phyloP scores from a whole-genome alignment of 73 alveolate species.

The Paramecium sonneborni region DNA sequence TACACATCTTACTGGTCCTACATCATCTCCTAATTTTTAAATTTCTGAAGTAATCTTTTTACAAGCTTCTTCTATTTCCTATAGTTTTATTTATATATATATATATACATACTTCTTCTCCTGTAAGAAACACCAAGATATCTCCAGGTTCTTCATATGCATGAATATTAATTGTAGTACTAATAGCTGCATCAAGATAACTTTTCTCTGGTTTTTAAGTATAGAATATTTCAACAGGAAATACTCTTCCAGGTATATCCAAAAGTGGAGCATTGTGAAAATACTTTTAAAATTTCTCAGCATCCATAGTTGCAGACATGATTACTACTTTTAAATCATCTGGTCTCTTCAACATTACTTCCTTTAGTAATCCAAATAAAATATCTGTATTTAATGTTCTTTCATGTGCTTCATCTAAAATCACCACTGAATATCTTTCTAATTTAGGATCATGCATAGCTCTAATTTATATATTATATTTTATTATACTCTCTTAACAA shows the following conservation, averaged over 20 bases:
- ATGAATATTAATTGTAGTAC: slow-evolving; percentile 95
- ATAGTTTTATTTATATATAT: not conserved
- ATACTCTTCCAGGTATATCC: slow-evolving; percentile 98
- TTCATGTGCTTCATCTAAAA: slow-evolving; percentile 99
- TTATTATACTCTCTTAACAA: slow-evolving; percentile 70
- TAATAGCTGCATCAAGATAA: slow-evolving; percentile 96
- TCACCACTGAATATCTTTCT: slow-evolving; percentile 89
- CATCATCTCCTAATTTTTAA: slow-evolving; percentile 80
- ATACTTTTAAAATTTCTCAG: slow-evolving; percentile 96
- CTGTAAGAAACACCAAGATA: slow-evolving; percentile 97
- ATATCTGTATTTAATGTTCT: slow-evolving; percentile 99
- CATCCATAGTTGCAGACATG: slow-evolving; percentile 99
- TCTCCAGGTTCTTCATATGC: slow-evolving; percentile 98
- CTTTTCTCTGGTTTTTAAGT: slow-evolving; percentile 96
- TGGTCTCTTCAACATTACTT: slow-evolving; percentile 89
- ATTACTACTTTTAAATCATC: slow-evolving; percentile 92
- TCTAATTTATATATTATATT: slow-evolving; percentile 59
- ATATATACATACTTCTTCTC: slow-evolving; percentile 85
- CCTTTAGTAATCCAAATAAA: slow-evolving; percentile 98
- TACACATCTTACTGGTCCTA: slow-evolving; percentile 81
- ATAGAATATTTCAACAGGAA: slow-evolving; percentile 98
- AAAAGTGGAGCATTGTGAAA: slow-evolving; percentile 97
- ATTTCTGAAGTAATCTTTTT: slow-evolving; percentile 86
- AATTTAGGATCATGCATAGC: slow-evolving; percentile 90
- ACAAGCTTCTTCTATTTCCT: slow-evolving; percentile 98